A percentile compares a stretch with the other conserved stretches of the same genome.
phyloP scores from a whole-genome alignment of 164 flowering plant species.

The Stephania cephalantha region DNA sequence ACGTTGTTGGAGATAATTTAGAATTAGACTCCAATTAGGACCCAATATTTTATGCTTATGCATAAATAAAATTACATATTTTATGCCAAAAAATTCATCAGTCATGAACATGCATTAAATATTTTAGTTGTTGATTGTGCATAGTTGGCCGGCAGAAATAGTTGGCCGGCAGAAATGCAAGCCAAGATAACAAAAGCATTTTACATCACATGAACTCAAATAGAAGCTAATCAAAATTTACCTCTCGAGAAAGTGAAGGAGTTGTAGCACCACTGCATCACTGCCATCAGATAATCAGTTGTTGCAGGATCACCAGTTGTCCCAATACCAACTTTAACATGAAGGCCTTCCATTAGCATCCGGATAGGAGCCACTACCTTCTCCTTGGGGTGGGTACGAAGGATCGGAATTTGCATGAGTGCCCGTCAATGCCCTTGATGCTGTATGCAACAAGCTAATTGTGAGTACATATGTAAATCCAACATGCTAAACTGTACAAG shows the following conservation, averaged over 20 bases:
- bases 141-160: too few species aligned
- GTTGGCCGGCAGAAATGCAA: not conserved
- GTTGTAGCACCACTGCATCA: slow-evolving; percentile 11
- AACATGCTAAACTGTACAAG: not conserved
- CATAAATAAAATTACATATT: too few species aligned
- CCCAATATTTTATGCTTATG: too few species aligned
- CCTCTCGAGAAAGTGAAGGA: slow-evolving; percentile 8
- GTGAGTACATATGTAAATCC: too few species aligned
- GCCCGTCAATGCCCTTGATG: slow-evolving; percentile 30
- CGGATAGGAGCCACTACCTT: slow-evolving; percentile 22
- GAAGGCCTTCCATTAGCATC: slow-evolving; percentile 36
- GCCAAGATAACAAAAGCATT: not conserved
- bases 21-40: too few species aligned
- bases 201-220: not conserved
- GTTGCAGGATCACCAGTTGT: slow-evolving; percentile 24
- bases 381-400: slow-evolving; percentile 27
- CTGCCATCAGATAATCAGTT: slow-evolving; percentile 14
- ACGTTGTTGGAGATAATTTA: too few species aligned
- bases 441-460: slow-evolving; percentile 10
- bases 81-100: too few species aligned
- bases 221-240: slow-evolving; percentile 2
- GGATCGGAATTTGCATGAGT: slow-evolving; percentile 27
- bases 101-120: too few species aligned
- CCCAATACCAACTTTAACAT: slow-evolving; percentile 22
- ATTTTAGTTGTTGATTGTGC: too few species aligned